Evolutionary conservation across 306 rosid species (phyloP).

Genomic region (Medicago arabica): DNA sequence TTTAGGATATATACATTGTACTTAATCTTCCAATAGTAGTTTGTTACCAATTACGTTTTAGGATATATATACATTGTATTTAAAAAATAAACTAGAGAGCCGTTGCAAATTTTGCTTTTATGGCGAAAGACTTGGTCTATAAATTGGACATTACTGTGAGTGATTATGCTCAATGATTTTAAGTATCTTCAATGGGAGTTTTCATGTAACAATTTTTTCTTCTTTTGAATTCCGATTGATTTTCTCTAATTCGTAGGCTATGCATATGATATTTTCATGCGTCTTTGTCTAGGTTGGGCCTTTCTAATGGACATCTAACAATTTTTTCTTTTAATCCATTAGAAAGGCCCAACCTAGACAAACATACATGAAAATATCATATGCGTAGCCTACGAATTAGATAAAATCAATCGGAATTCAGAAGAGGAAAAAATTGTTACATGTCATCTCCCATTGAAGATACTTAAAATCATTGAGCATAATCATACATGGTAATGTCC

Average conservation of each 20-base stretch:
- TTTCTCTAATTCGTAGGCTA: constrained; percentile 40
- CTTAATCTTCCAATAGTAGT: constrained; percentile 22
- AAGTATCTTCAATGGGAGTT: constrained; percentile 35
- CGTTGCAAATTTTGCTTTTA: constrained; percentile 8
- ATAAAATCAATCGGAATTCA: constrained; percentile 32
- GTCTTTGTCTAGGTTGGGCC: constrained; percentile 61
- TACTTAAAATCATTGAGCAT: constrained; percentile 34
- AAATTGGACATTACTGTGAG: constrained; percentile 22
- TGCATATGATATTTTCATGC: constrained; percentile 37
- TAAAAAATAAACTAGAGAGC: constrained; percentile 26
- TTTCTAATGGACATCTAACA: constrained; percentile 75
- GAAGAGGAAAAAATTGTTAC: background rate
- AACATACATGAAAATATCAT: constrained; percentile 37
- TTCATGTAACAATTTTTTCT: constrained; percentile 3
- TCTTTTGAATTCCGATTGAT: constrained; percentile 8
- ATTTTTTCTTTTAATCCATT: too few relatives aligned
- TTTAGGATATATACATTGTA: constrained; percentile 13
- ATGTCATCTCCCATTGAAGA: constrained; percentile 29
- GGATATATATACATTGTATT: too few relatives aligned
- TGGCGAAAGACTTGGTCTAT: constrained; percentile 27
- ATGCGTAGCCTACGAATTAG: constrained; percentile 38
- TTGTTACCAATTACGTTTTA: background rate
- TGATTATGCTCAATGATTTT: constrained; percentile 27
- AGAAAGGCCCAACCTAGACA: constrained; percentile 64
- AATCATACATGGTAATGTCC: constrained; percentile 20